Evolutionary conservation across 306 rosid species (phyloP), one percentile per base, ranked within the genome.

Genomic region (Cucurbita moschata): DNA sequence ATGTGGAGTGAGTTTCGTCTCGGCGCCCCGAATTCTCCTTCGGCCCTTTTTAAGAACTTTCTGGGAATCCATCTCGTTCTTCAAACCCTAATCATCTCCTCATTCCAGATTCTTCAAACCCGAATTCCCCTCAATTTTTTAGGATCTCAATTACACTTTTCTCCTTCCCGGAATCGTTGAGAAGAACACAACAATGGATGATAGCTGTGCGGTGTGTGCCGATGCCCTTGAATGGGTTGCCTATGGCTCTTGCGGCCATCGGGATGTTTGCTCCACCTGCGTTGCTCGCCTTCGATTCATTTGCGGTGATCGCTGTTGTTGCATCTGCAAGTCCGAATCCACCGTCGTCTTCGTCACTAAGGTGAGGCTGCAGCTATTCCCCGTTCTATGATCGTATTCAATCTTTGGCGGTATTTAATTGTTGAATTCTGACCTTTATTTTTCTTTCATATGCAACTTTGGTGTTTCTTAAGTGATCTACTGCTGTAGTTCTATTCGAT

Each of bases 251-350:
- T 94, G 97, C 76, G 85, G 87, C 11, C 99, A 94, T 73, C 87
- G 94, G 35, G 99, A 94, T 50, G 99, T 94, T 16, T 94, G 99
- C 75, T 94, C 99, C 71, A 91, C 97, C 42, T 94, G 99, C 78
- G 95, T 94, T 38, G 88, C 84, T 39, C 97, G 99, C 42, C 97
- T 94, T 87, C 99, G 99, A 68, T 87, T 94, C 84, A 89, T 94
- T 18, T 94, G 96, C 82, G 88, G 87, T 10, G 96, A 94, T 82
- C 90, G 83, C 78, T 84, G 77, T 44, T 94, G 99, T 67, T 94
- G 99, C 82, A 89, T 94, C 81, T 94, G 99, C 83, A 91, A 94
- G 85, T 84, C 91, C 72, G 83, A 88, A 4, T 91, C 91, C 71
- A 54, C 85, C 64, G 49, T 60, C 80, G 80, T 91, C 0, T 94